Base-by-base conservation (phyloP, 108 stramenopile genomes). In the Aurantiochytrium sp. region DNA sequence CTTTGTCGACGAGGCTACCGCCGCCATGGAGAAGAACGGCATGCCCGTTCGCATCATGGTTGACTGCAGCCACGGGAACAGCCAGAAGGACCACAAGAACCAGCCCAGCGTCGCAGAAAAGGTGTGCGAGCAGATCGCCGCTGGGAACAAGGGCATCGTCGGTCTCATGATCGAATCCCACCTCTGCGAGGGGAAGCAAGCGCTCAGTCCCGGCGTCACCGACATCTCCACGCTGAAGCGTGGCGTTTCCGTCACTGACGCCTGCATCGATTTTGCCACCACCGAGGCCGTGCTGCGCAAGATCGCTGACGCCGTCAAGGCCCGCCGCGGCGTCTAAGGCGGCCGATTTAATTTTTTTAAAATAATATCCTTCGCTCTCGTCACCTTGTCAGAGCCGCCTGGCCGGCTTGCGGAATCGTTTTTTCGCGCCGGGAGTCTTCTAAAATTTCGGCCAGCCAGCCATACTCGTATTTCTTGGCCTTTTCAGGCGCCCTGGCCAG, bases 31-130 rank as follows among this genome's bases (percentile, higher is more conserved):
- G 45, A 48, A 41, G 39, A 48, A 41, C 45, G 45, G 45, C 39
- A 81, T 81, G 42, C 73, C 21, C 24, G 24, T 17, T 24, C 42
- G 73, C 42, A 81, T 81, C 73, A 81, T 81, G 73, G 45, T 81
- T 24, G 73, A 81, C 73, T 81, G 73, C 73, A 81, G 73, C 73
- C 73, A 81, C 45, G 73, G 73, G 12, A 81, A 81, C 73, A 48
- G 42, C 42, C 21, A 81, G 8, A 81, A 81, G 73, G 45, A 81
- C 45, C 73, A 81, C 45, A 48, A 41, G 42, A 81, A 81, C 73
- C 73, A 81, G 45, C 73, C 73, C 30, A 41, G n/a, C 19, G 73
- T 81, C 45, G 73, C 73, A 12, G 45, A 81, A 6, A 48, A 81
- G 39, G 73, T 81, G 19, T 41, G 73, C 3, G 73, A 81, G 73